Evolutionary conservation across 768 basidiomycete species (phyloP).

Genomic region (Candolleomyces eurysporus): DNA sequence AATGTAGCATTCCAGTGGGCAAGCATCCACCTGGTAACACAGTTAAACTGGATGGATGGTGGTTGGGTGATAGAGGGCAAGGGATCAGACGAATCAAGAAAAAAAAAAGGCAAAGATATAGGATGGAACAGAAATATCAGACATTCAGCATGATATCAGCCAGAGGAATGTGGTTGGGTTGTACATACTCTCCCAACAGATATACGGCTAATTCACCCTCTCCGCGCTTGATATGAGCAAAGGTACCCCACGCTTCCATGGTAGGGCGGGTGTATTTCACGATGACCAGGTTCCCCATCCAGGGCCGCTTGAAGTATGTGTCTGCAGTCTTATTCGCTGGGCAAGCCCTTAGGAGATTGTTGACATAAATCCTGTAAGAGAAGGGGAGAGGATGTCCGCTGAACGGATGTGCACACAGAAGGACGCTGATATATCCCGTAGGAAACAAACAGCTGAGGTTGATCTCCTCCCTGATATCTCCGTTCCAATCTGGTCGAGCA

Average conservation of each 20-base stretch:
- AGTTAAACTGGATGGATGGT: too few relatives aligned
- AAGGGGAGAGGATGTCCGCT: neutral
- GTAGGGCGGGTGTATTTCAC: neutral
- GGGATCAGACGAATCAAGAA: too few relatives aligned
- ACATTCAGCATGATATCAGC: too few relatives aligned
- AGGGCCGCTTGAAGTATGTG: neutral
- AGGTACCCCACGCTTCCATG: neutral
- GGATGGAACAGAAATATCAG: too few relatives aligned
- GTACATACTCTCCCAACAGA: neutral
- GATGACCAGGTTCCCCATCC: neutral
- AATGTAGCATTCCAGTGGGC: too few relatives aligned
- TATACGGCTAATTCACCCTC: neutral
- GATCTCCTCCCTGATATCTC: neutral
- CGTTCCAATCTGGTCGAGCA: neutral
- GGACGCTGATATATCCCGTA: neutral
- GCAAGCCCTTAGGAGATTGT: neutral
- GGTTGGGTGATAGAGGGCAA: too few relatives aligned
- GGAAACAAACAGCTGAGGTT: neutral
- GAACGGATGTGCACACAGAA: neutral
- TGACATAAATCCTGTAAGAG: neutral
- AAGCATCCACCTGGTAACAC: too few relatives aligned
- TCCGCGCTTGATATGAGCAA: neutral
- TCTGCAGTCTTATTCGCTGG: neutral
- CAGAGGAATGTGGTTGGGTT: too few relatives aligned
- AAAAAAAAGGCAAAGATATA: too few relatives aligned